A percentile compares a stretch with the other conserved stretches of the same genome.
phyloP scores from a whole-genome alignment of 2,329 filamentous ascomycete genomes.

The Diaporthe velutina region DNA sequence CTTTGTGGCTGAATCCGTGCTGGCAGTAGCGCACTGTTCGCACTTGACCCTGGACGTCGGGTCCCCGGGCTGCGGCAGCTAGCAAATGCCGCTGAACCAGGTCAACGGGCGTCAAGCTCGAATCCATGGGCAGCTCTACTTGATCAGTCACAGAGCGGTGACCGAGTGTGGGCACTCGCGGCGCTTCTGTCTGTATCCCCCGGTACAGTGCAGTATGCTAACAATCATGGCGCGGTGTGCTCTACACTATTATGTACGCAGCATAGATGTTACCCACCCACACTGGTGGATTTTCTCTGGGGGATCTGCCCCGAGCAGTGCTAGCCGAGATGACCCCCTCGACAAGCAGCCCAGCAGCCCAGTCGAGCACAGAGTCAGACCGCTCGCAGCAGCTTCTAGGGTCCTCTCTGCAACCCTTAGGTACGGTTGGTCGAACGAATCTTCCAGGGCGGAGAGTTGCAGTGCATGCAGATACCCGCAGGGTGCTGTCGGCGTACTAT shows the following conservation, averaged over 20 bases:
- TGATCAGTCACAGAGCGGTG: slow-evolving; percentile 29
- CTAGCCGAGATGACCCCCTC: slow-evolving; percentile 39
- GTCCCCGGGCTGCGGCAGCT: slow-evolving; percentile 24
- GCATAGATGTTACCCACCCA: slow-evolving; percentile 16
- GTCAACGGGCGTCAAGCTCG: slow-evolving; percentile 2
- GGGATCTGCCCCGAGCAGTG: slow-evolving; percentile 38
- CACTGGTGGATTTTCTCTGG: slow-evolving; percentile 39
- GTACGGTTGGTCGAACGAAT: background rate
- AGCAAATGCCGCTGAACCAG: slow-evolving; percentile 23
- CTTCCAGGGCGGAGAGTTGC: slow-evolving; percentile 18
- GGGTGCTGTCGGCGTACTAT: background rate
- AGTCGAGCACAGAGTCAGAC: slow-evolving; percentile 9
- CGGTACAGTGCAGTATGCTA: background rate
- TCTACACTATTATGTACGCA: slow-evolving; percentile 19
- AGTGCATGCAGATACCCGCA: slow-evolving; percentile 16
- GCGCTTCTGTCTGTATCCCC: slow-evolving; percentile 8
- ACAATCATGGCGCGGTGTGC: background rate
- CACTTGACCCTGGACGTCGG: background rate
- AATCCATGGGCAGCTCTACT: slow-evolving; percentile 3
- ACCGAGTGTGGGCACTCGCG: slow-evolving; percentile 13
- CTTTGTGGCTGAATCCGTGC: slow-evolving; percentile 12
- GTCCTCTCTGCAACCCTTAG: background rate
- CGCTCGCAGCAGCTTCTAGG: slow-evolving; percentile 4
- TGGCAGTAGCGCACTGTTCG: background rate
- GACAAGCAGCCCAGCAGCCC: slow-evolving; percentile 10